A percentile compares a stretch with the other conserved stretches of the same genome.
Evolutionary conservation across 176 grass and related monocot species (phyloP).

Genomic region (Rhipidocladum racemiflorum): DNA sequence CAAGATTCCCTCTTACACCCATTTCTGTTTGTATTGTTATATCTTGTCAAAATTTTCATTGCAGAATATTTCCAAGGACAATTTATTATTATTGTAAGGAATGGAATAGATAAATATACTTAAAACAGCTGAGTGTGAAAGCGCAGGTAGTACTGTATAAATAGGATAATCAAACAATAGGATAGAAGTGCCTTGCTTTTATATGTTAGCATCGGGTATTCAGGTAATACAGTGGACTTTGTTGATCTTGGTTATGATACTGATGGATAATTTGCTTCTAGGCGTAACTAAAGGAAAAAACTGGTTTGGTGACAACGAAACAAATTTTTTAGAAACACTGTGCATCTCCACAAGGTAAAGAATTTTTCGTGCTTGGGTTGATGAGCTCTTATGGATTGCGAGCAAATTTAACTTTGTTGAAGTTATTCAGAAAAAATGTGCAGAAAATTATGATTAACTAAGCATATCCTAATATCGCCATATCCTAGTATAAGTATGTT

Average conservation of each 20-base stretch:
- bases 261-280: slow-evolving; percentile 3
- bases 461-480: not conserved
- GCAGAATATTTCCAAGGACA: not conserved
- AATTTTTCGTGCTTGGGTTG: not conserved
- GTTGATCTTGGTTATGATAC: not conserved
- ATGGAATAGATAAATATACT: not conserved
- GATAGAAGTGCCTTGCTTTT: not conserved
- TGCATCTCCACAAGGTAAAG: not conserved
- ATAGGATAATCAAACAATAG: slow-evolving; percentile 13
- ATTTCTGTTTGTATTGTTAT: slow-evolving; percentile 19
- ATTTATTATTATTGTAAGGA: not conserved
- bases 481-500: not conserved
- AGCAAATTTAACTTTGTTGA: slow-evolving; percentile 2
- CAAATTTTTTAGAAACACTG: not conserved
- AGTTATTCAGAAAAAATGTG: not conserved
- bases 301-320: too few relatives aligned
- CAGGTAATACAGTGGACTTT: not conserved
- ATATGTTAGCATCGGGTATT: not conserved
- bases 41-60: slow-evolving; percentile 10
- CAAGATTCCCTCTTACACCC: slow-evolving; percentile 26
- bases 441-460: not conserved
- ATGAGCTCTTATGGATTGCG: not conserved
- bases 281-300: not conserved
- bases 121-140: not conserved
- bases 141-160: not conserved